Conservation (phyloP, 2,329 filamentous ascomycete species). For the Lachnellula willkommii region DNA sequence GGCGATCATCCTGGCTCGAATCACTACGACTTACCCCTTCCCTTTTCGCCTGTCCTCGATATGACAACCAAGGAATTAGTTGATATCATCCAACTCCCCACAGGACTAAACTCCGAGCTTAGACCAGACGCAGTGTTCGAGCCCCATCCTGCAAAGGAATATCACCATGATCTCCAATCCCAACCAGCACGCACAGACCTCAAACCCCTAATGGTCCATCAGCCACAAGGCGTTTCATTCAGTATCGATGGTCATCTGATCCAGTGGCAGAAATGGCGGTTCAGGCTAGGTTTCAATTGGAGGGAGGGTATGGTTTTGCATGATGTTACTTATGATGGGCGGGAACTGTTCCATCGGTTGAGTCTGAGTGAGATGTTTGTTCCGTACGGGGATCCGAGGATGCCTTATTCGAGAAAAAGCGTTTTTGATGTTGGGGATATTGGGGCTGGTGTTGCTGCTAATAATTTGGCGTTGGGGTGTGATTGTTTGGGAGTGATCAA, state of each 20-base stretch:
- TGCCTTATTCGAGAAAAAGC: constrained; percentile 60
- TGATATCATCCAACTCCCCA: constrained; percentile 21
- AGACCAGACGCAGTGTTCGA: constrained; percentile 16
- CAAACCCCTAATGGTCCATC: constrained; percentile 57
- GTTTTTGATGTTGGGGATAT: constrained; percentile 66
- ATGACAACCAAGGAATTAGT: constrained; percentile 19
- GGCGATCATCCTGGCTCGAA: constrained; percentile 22
- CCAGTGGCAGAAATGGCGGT: constrained; percentile 56
- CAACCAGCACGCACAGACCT: constrained; percentile 38
- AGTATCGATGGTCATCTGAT: constrained; percentile 38
- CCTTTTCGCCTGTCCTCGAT: constrained; percentile 24
- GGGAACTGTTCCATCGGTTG: constrained; percentile 54
- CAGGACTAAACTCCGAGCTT: constrained; percentile 14
- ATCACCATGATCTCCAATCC: constrained; percentile 23
- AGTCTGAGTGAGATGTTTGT: constrained; percentile 58
- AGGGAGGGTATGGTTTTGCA: constrained; percentile 57
- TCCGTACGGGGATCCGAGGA: constrained; percentile 57
- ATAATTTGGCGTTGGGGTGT: constrained; percentile 62
- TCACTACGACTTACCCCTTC: constrained; percentile 25
- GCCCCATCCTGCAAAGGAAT: constrained; percentile 17
- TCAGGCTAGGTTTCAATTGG: constrained; percentile 56
- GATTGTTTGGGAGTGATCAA: constrained; percentile 66
- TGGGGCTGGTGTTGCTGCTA: constrained; percentile 58
- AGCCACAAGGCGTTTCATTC: constrained; percentile 60
- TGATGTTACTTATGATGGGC: constrained; percentile 54